phyloP scores from a whole-genome alignment of 2,329 filamentous ascomycete genomes.

The Nemania sp. region DNA sequence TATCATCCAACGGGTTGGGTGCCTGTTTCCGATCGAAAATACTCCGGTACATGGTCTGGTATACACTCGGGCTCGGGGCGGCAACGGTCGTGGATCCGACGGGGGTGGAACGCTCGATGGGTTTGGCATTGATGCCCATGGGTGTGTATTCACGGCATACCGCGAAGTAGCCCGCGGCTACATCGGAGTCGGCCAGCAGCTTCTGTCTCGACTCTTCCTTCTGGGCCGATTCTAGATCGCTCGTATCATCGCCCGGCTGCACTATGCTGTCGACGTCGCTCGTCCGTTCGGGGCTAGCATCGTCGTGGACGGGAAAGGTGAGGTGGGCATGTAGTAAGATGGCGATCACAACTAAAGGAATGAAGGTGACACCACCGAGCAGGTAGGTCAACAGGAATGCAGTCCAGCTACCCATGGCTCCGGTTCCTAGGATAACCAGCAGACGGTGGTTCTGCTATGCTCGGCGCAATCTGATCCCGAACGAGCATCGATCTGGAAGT shows the following conservation, averaged over 20 bases:
- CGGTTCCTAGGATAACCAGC: conserved; percentile 38
- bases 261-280: conserved; percentile 59
- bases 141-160: conserved; percentile 93
- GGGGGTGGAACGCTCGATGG: conserved; percentile 86
- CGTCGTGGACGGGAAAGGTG: conserved; percentile 69
- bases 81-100: conserved; percentile 80
- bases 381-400: conserved; percentile 81
- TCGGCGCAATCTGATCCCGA: conserved; percentile 38
- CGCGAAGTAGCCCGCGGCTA: conserved; percentile 93
- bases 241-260: conserved; percentile 73
- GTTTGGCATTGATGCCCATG: conserved; percentile 91
- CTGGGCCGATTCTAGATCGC: conserved; percentile 71
- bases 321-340: conserved; percentile 76
- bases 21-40: conserved; percentile 85
- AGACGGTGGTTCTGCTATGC: conserved; percentile 44
- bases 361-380: conserved; percentile 87
- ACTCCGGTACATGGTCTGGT: conserved; percentile 97
- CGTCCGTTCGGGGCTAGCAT: conserved; percentile 51
- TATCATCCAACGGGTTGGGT: conserved; percentile 61
- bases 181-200: conserved; percentile 74
- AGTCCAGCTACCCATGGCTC: conserved; percentile 64
- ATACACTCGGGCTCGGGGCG: conserved; percentile 89
- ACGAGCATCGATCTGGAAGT: conserved; percentile 44
- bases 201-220: conserved; percentile 71
- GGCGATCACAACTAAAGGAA: conserved; percentile 75